Percentiles rank a stretch among this genome's conserved stretches.
These are phyloP conservation scores for Ettlia oleoabundans DNA, from an alignment of 139 green algal genomes.

Conservation along the genomic window DNA sequence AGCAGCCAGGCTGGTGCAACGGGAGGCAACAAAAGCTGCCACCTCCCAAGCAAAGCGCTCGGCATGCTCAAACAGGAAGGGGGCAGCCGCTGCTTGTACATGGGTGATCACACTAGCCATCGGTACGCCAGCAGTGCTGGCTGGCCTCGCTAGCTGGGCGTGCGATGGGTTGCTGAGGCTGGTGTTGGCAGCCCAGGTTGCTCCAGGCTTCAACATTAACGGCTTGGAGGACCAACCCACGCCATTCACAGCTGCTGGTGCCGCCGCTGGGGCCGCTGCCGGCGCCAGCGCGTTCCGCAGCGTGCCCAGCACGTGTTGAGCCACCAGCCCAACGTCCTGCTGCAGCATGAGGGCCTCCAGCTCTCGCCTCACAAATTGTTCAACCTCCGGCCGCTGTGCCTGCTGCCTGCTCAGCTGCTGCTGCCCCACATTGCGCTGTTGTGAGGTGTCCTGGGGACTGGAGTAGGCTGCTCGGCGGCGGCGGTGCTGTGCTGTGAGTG, in stretches of 20 bases:
- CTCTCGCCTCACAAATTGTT: conserved; percentile 34
- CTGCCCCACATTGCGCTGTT: not conserved
- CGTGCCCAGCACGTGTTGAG: conserved; percentile 35
- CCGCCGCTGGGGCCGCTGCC: not conserved
- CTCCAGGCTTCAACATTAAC: too few relatives aligned
- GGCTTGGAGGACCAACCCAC: too few relatives aligned
- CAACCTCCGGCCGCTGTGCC: conserved; percentile 5
- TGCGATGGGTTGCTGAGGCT: not conserved
- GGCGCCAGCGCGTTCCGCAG: conserved; percentile 5
- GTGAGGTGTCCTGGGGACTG: not conserved
- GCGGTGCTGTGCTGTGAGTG: conserved; percentile 35
- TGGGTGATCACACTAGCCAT: not conserved
- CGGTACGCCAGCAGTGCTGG: not conserved
- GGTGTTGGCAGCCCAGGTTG: too few relatives aligned
- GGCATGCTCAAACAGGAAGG: conserved; percentile 41
- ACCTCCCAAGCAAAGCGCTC: conserved; percentile 40
- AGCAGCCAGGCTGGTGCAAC: not conserved
- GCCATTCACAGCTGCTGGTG: not conserved
- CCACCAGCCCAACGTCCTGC: conserved; percentile 39
- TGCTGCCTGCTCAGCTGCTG: not conserved
- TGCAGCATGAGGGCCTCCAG: conserved; percentile 45
- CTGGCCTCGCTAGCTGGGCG: not conserved
- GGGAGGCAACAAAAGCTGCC: conserved; percentile 25
- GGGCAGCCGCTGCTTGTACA: conserved; percentile 4
- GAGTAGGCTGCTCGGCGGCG: conserved; percentile 34